Evolutionary conservation across 148 eudicot genomes (phyloP), one percentile per base, ranked within the genome.

Genomic region (Linanthus parryae): DNA sequence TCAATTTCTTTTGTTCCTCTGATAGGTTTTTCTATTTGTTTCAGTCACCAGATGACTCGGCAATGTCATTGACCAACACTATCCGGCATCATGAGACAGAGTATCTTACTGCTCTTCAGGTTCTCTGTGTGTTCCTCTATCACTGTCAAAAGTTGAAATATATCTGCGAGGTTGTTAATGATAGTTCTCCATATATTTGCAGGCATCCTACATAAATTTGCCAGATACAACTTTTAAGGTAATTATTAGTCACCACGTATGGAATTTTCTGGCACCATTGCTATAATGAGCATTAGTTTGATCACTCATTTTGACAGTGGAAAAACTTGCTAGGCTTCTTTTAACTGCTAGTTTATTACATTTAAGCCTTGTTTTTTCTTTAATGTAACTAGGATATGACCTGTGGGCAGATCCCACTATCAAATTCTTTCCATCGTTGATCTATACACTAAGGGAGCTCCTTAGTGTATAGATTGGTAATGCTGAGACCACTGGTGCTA

Each of bases 171-270:
- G 7, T 22, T 29, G 36, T 43, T 31, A 20, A 69, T 64, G 41
- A 73, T 47, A 34, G 21, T 49, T 60, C 27, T 52, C 22, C 29
- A n/a, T n/a, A n/a, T n/a, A 54, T 65, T 70, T 43, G 57, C 94
- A 92, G 98, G 78, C 73, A 44, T 82, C 94, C 12, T 92, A 92
- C 66, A 73, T 74, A 28, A 76, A 87, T 44, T 70, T 92, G 65
- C 94, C 98, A 1, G 98, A 92, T 67, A 79, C 96, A 44, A 92
- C 98, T 36, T 92, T 92, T 67, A 92, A 92, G 95, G 98, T 92
- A 79, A 57, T 57, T n/a, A n/a, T n/a, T n/a, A n/a, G n/a, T n/a
- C n/a, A n/a, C n/a, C n/a, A n/a, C n/a, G n/a, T n/a, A n/a, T n/a
- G n/a, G n/a, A n/a, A n/a, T n/a, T n/a, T n/a, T n/a, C n/a, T n/a